phyloP scores from a whole-genome alignment of 176 grass and related monocot species.

The Oryza meyeriana region DNA sequence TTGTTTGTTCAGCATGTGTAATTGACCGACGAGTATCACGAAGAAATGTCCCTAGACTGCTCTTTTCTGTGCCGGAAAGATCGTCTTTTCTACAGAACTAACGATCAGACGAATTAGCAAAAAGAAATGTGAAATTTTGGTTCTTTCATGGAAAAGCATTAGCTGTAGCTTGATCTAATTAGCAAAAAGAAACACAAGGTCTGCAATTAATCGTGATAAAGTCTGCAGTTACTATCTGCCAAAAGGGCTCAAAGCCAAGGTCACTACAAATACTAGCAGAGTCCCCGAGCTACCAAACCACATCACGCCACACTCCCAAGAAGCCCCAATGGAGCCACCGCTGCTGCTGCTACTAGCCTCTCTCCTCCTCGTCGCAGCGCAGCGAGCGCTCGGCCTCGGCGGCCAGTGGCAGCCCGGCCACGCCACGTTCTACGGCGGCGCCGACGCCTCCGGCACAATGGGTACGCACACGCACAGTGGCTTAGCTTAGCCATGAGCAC shows the following conservation, averaged over 20 bases:
- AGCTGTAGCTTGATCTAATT: too few relatives aligned
- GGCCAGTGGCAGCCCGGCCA: conserved; percentile 48
- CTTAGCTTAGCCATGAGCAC: neutral
- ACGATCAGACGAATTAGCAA: too few relatives aligned
- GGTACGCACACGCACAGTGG: conserved; percentile 23
- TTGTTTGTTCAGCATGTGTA: too few relatives aligned
- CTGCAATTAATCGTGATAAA: too few relatives aligned
- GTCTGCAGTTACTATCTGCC: too few relatives aligned
- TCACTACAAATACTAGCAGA: neutral
- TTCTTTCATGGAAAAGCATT: too few relatives aligned
- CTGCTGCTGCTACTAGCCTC: conserved; percentile 8
- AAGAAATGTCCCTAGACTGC: too few relatives aligned
- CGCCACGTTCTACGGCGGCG: conserved; percentile 71
- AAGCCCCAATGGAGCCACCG: conserved; percentile 27
- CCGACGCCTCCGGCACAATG: conserved; percentile 66
- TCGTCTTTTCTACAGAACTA: too few relatives aligned
- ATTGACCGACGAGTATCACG: too few relatives aligned
- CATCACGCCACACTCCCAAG: neutral
- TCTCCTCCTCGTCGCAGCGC: conserved; percentile 13
- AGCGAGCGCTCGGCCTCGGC: neutral
- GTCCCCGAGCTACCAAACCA: neutral
- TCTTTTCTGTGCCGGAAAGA: too few relatives aligned
- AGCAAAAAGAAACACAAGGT: too few relatives aligned
- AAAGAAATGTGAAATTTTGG: too few relatives aligned
- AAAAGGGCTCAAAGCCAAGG: neutral